A percentile compares a stretch with the other conserved stretches of the same genome.
Evolutionary conservation across 2,329 filamentous ascomycete genomes (phyloP).

Genomic region (Beauveria sp.): DNA sequence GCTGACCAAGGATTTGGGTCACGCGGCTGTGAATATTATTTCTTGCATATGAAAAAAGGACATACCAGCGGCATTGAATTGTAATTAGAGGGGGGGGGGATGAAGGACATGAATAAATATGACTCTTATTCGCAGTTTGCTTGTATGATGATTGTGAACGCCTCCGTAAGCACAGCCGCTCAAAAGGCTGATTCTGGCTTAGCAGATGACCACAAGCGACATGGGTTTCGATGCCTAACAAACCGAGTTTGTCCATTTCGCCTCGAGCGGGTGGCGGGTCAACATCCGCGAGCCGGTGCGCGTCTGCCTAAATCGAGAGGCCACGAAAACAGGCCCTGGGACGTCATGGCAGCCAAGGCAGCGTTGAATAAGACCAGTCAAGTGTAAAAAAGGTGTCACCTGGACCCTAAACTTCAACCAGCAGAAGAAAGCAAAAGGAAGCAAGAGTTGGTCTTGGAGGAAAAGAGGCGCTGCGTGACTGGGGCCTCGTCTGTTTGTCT

Average conservation of each 20-base stretch:
- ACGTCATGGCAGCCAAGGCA: neutral
- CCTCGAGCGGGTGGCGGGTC: neutral
- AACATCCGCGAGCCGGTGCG: neutral
- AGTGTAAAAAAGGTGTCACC: neutral
- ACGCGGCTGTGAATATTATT: conserved; percentile 1
- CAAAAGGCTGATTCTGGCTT: neutral
- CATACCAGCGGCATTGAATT: neutral
- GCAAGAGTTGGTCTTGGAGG: neutral
- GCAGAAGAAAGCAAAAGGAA: neutral
- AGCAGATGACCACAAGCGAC: neutral
- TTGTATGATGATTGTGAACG: neutral
- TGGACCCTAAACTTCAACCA: neutral
- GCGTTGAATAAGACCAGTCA: neutral
- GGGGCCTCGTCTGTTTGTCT: neutral
- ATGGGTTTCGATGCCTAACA: neutral
- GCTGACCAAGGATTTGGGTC: neutral
- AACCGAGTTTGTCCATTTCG: neutral
- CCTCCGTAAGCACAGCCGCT: neutral
- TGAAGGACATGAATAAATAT: conserved; percentile 1
- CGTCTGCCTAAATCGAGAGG: conserved; percentile 7
- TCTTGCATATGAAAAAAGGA: conserved; percentile 1
- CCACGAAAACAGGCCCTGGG: neutral
- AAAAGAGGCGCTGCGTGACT: neutral
- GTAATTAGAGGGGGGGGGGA: conserved; percentile 5
- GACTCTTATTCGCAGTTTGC: neutral